A percentile compares a stretch with the other conserved stretches of the same genome.
These are phyloP conservation scores for Phaeosphaeria sp. DNA, from an alignment of 2,329 filamentous ascomycete species.

Conservation along the genomic window DNA sequence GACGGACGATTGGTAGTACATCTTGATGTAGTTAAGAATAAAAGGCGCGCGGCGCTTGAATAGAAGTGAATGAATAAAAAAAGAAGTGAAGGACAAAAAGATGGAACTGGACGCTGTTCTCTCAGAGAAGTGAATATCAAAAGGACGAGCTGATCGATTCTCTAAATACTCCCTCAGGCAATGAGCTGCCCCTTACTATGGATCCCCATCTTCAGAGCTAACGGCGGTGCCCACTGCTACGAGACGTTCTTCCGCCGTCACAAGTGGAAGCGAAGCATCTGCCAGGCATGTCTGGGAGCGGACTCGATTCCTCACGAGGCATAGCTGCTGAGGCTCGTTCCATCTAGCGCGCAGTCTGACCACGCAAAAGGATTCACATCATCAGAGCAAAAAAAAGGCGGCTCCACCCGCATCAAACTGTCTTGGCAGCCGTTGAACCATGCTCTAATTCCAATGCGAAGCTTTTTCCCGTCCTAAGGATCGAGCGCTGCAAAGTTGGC, in stretches of 20 bases:
- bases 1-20: conserved; percentile 32
- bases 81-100: conserved; percentile 16
- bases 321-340: conserved; percentile 4
- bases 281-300: conserved; percentile 3
- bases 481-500: conserved; percentile 5
- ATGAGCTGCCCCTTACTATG: conserved; percentile 6
- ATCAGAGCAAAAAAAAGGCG: not conserved
- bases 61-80: conserved; percentile 28
- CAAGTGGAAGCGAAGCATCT: conserved; percentile 8
- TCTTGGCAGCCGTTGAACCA: conserved; percentile 2
- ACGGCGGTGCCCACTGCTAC: conserved; percentile 28
- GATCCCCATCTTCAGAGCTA: conserved; percentile 8
- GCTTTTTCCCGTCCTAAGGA: conserved; percentile 1
- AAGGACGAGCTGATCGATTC: not conserved
- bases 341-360: conserved; percentile 13
- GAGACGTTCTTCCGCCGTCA: conserved; percentile 25
- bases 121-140: not conserved
- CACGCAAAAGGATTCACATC: conserved; percentile 9
- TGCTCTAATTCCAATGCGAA: conserved; percentile 8
- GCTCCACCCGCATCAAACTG: conserved; percentile 29
- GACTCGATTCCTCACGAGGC: conserved; percentile 8
- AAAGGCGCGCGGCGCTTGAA: conserved; percentile 36
- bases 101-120: not conserved
- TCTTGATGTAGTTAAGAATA: conserved; percentile 19
- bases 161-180: conserved; percentile 2